Evolutionary conservation across 73 alveolate species (phyloP), one percentile per base, ranked within the genome.

Genomic region (Paramecium pentaurelia): DNA sequence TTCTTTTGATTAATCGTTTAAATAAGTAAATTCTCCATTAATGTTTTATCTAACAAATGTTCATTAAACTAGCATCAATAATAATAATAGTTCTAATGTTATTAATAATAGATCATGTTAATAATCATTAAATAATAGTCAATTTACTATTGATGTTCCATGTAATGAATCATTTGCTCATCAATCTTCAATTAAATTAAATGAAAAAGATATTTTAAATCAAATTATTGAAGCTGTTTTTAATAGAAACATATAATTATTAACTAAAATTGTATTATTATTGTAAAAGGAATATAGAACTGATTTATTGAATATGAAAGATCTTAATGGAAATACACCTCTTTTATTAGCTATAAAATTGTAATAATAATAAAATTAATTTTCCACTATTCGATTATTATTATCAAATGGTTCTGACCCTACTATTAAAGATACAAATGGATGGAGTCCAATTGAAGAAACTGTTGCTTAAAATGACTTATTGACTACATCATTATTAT

Each of bases 361-460:
- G 40, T 40, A 96, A 14, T 77, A 85, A 25, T 34, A 71, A 28
- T 88, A 86, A 0, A 95, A 93, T 64, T 93, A 96, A 28, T 96
- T 83, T 73, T 93, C 92, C 2, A 89, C 30, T 14, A 71, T 89
- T 18, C 77, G 88, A 71, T 30, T 89, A 20, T 22, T 89, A 1
- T 83, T 89, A 58, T 40, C 86, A 22, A 44, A 71, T 47, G 94
- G 94, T 45, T 96, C 98, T 3, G 97, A 96, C 91, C 95, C 95
- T 10, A 75, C 95, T 60, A 45, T 93, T 22, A 97, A 93, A 86
- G 98, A 97, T 87, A 25, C 45, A 5, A 45, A 87, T 51, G 98
- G 98, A 18, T 97, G 99, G 98, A 71, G 96, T 22, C 71, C 93
- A 18, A 95, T 97, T 77, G 98, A 96, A 85, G 99, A 97, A 92